Conservation (phyloP, 2,329 filamentous ascomycete genomes). For the Fusarium tupiense region DNA sequence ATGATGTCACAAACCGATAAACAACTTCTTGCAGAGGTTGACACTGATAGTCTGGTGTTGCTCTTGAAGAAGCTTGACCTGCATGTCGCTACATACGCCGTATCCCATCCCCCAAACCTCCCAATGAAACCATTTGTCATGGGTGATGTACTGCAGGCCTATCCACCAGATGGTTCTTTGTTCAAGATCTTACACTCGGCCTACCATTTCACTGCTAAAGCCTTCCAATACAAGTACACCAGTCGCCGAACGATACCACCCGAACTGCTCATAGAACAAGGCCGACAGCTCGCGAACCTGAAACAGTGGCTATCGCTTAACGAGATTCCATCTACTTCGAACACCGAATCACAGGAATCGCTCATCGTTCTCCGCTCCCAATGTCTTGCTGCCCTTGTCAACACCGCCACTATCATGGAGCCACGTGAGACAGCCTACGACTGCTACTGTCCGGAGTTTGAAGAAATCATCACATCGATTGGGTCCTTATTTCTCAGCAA, state of each 20-base stretch:
- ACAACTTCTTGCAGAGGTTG: neutral
- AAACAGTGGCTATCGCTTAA: slow-evolving; percentile 29
- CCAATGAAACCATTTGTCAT: neutral
- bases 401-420: slow-evolving; percentile 16
- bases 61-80: slow-evolving; percentile 33
- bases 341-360: neutral
- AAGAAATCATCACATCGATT: slow-evolving; percentile 21
- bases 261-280: slow-evolving; percentile 35
- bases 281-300: slow-evolving; percentile 22
- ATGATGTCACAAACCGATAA: slow-evolving; percentile 9
- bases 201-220: slow-evolving; percentile 27
- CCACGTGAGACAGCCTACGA: slow-evolving; percentile 27
- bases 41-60: slow-evolving; percentile 9
- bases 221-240: slow-evolving; percentile 26
- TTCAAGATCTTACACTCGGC: slow-evolving; percentile 16
- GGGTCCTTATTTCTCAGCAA: neutral
- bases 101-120: slow-evolving; percentile 18
- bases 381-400: slow-evolving; percentile 22
- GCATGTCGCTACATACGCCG: slow-evolving; percentile 29
- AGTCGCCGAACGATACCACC: slow-evolving; percentile 17
- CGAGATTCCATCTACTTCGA: neutral
- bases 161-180: neutral
- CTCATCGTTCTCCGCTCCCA: slow-evolving; percentile 28
- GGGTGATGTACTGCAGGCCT: neutral
- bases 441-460: slow-evolving; percentile 24